Evolutionary conservation across 495 filamentous ascomycete genomes (phyloP).

Genomic region (Xylaria flabelliformis): DNA sequence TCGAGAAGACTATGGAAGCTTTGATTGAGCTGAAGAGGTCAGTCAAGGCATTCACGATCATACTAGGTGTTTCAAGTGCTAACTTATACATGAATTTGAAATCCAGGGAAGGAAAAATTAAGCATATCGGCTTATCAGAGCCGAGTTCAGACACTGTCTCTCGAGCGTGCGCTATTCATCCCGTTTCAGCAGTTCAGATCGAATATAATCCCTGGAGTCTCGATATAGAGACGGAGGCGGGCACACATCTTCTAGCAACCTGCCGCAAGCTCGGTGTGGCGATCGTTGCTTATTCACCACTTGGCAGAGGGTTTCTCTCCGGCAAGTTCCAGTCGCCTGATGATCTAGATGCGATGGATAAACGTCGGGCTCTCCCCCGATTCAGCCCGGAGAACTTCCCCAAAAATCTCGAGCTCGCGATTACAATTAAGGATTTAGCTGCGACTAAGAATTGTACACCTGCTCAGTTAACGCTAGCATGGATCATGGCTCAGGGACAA

Average conservation of each 20-base stretch:
- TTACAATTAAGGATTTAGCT: constrained; percentile 65
- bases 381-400: constrained; percentile 66
- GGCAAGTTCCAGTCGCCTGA: constrained; percentile 62
- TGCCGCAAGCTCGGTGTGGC: constrained; percentile 73
- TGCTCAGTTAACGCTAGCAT: constrained; percentile 71
- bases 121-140: constrained; percentile 70
- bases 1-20: constrained; percentile 56
- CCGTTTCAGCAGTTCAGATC: constrained; percentile 72
- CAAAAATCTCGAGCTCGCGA: constrained; percentile 70
- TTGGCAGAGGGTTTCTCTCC: constrained; percentile 46
- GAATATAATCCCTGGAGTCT: constrained; percentile 68
- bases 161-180: constrained; percentile 64
- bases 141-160: constrained; percentile 68
- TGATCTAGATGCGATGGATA: constrained; percentile 65
- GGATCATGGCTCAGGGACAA: constrained; percentile 51
- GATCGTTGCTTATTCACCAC: constrained; percentile 61
- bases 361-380: constrained; percentile 58
- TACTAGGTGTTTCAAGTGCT: neutral
- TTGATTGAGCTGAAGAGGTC: constrained; percentile 60
- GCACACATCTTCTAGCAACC: constrained; percentile 62
- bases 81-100: neutral
- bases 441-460: constrained; percentile 65
- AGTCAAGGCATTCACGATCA: constrained; percentile 16
- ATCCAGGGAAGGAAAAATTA: constrained; percentile 61
- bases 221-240: constrained; percentile 63